Evolutionary conservation across 495 filamentous ascomycete genomes (phyloP).

Genomic region (Hypoxylon lienhwacheense): DNA sequence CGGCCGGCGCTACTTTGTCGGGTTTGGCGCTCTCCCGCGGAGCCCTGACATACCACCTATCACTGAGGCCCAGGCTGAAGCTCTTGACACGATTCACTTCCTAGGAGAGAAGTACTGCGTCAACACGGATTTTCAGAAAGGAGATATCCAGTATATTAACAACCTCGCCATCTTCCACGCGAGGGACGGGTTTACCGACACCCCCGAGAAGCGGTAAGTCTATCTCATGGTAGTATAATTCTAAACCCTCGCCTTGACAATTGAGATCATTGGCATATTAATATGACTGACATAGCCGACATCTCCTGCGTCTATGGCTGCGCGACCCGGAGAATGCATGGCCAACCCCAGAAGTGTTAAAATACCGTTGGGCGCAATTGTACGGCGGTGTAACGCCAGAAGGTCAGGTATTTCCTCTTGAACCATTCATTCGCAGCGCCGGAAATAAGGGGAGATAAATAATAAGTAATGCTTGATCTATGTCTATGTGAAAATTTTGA

Average conservation of each 20-base stretch:
- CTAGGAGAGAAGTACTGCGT: slow-evolving; percentile 57
- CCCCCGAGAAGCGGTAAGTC: slow-evolving; percentile 50
- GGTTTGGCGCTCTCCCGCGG: slow-evolving; percentile 56
- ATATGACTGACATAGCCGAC: slow-evolving; percentile 51
- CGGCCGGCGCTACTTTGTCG: slow-evolving; percentile 59
- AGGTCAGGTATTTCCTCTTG: slow-evolving; percentile 56
- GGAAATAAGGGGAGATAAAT: slow-evolving; percentile 38
- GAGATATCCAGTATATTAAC: slow-evolving; percentile 58
- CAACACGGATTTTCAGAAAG: slow-evolving; percentile 55
- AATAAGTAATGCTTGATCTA: slow-evolving; percentile 1
- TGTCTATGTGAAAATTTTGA: slow-evolving; percentile 5
- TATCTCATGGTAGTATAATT: too few species aligned
- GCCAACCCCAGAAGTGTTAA: slow-evolving; percentile 52
- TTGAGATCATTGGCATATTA: too few species aligned
- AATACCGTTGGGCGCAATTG: slow-evolving; percentile 54
- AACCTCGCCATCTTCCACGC: slow-evolving; percentile 58
- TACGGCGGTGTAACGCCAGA: slow-evolving; percentile 55
- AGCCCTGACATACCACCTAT: slow-evolving; percentile 59
- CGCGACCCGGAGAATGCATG: slow-evolving; percentile 60
- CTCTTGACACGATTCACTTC: slow-evolving; percentile 66
- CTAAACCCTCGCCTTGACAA: too few species aligned
- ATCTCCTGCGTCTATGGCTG: slow-evolving; percentile 61
- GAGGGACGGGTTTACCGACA: slow-evolving; percentile 50
- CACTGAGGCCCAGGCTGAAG: slow-evolving; percentile 67
- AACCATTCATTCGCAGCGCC: slow-evolving; percentile 51